These are phyloP conservation scores for Trichoderma oligosporum DNA, from an alignment of 2,329 filamentous ascomycete species.

Conservation along the genomic window DNA sequence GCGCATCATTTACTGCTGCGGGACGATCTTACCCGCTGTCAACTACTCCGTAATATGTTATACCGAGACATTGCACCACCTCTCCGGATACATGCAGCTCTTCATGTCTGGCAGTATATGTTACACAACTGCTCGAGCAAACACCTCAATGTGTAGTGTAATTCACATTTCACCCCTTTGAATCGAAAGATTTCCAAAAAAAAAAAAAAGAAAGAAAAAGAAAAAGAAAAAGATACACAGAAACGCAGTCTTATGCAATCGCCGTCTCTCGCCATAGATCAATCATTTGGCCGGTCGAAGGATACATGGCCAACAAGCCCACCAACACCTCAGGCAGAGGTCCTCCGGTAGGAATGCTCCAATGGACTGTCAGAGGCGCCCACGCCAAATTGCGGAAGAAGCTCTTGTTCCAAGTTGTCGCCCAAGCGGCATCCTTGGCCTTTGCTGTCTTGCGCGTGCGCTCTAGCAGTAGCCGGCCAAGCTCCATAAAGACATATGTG, in stretches of 20 bases:
- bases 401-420: slow-evolving; percentile 58
- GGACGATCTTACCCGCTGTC: not conserved
- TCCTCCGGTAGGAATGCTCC: slow-evolving; percentile 64
- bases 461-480: slow-evolving; percentile 59
- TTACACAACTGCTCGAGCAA: not conserved
- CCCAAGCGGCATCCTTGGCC: slow-evolving; percentile 41
- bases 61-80: not conserved
- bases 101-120: not conserved
- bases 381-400: slow-evolving; percentile 69
- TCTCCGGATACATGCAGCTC: not conserved
- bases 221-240: no score
- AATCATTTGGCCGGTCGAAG: slow-evolving; percentile 43
- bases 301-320: slow-evolving; percentile 42
- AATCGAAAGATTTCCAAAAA: not conserved
- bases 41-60: not conserved
- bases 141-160: not conserved
- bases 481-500: slow-evolving; percentile 71
- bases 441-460: slow-evolving; percentile 38
- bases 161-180: not conserved
- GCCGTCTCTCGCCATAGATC: slow-evolving; percentile 44
- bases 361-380: slow-evolving; percentile 80
- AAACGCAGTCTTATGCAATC: no score
- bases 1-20: not conserved
- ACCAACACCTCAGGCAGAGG: slow-evolving; percentile 41
- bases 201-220: no score